These are phyloP conservation scores for Diaporthe vexans DNA, from an alignment of 2,329 filamentous ascomycete genomes.

Conservation along the genomic window DNA sequence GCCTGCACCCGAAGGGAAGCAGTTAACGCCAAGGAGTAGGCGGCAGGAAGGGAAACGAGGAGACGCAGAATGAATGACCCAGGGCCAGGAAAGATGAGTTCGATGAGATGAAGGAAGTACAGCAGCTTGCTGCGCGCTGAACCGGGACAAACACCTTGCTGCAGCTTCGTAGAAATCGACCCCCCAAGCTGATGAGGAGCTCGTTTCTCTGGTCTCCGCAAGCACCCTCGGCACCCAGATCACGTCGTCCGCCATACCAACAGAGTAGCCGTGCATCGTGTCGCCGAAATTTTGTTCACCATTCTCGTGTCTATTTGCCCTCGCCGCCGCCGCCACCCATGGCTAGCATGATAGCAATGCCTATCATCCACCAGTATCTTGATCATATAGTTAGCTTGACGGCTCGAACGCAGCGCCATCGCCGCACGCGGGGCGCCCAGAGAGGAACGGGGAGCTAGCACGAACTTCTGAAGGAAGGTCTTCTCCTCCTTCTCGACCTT, in stretches of 20 bases:
- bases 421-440: not conserved
- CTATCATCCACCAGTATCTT: constrained; percentile 78
- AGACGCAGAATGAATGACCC: not conserved
- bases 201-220: not conserved
- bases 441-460: constrained; percentile 40
- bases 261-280: not conserved
- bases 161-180: not conserved
- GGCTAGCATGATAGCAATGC: constrained; percentile 66
- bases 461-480: constrained; percentile 76
- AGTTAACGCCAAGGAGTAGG: not conserved
- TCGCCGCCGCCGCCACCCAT: constrained; percentile 65
- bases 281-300: constrained; percentile 14
- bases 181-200: not conserved
- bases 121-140: constrained; percentile 8
- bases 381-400: constrained; percentile 45
- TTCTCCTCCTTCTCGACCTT: constrained; percentile 71
- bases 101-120: not conserved
- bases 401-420: constrained; percentile 19
- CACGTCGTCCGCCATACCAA: not conserved
- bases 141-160: not conserved
- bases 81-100: not conserved
- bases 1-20: constrained; percentile 6
- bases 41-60: constrained; percentile 6
- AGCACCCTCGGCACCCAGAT: not conserved
- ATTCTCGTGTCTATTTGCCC: constrained; percentile 59